A percentile compares a stretch with the other conserved stretches of the same genome.
phyloP scores from a whole-genome alignment of 2,329 filamentous ascomycete species.

The Aspergillus sp. region DNA sequence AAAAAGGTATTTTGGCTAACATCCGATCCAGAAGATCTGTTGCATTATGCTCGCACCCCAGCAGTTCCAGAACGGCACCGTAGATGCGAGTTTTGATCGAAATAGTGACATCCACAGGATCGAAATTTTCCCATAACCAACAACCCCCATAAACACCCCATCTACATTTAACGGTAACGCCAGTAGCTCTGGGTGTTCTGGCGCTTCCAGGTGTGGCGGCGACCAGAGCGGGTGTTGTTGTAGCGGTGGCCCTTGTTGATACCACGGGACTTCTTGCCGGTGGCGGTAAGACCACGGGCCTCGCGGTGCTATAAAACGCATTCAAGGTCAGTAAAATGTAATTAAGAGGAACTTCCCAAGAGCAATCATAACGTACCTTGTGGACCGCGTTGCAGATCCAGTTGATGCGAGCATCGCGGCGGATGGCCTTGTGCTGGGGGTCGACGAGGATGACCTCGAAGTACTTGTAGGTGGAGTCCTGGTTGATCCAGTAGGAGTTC shows the following conservation, averaged over 20 bases:
- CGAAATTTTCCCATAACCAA: slow-evolving; percentile 34
- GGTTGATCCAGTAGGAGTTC: slow-evolving; percentile 99
- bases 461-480: slow-evolving; percentile 99
- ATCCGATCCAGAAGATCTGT: slow-evolving; percentile 39
- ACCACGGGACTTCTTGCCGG: slow-evolving; percentile 99
- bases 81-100: slow-evolving; percentile 35
- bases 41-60: slow-evolving; percentile 40
- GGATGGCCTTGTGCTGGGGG: slow-evolving; percentile 99
- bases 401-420: slow-evolving; percentile 98
- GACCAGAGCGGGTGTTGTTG: slow-evolving; percentile 96
- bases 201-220: slow-evolving; percentile 99
- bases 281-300: slow-evolving; percentile 92
- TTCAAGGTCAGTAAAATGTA: slow-evolving; percentile 24
- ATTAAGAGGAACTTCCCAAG: background rate
- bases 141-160: slow-evolving; percentile 30
- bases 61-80: slow-evolving; percentile 28
- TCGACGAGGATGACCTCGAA: slow-evolving; percentile 99
- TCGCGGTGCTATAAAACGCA: slow-evolving; percentile 75
- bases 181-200: slow-evolving; percentile 99
- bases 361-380: slow-evolving; percentile 60
- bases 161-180: slow-evolving; percentile 76
- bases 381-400: slow-evolving; percentile 99
- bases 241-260: slow-evolving; percentile 99
- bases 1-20: slow-evolving; percentile 42
- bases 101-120: slow-evolving; percentile 40